Evolutionary conservation across 78 protist genomes (phyloP).

Genomic region (Polysphondylium violaceum): DNA sequence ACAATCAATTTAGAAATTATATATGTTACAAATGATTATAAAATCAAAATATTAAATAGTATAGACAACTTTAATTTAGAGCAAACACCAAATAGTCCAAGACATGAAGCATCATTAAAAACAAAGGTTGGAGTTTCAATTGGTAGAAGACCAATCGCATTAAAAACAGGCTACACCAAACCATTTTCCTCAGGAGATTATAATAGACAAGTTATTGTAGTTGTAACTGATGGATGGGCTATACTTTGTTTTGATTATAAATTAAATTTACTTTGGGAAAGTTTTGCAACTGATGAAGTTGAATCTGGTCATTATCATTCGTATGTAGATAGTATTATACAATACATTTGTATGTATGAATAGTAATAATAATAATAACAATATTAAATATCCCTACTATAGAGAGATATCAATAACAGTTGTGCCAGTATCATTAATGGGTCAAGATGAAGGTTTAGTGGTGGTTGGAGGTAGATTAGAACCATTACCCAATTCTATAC

Average conservation of each 20-base stretch:
- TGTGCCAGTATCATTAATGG: not conserved
- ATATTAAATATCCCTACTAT: not conserved
- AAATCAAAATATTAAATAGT: constrained; percentile 36
- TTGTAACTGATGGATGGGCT: constrained; percentile 59
- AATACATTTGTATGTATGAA: not conserved
- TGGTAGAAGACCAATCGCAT: constrained; percentile 69
- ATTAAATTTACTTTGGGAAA: constrained; percentile 57
- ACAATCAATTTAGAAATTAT: constrained; percentile 40
- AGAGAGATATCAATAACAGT: constrained; percentile 51
- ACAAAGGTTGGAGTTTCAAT: constrained; percentile 60
- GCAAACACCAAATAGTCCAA: not conserved
- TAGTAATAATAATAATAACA: not conserved
- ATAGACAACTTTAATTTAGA: not conserved
- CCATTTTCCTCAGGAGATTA: not conserved
- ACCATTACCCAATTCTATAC: not conserved
- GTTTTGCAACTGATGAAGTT: constrained; percentile 31
- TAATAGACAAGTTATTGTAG: constrained; percentile 25
- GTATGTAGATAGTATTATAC: not conserved
- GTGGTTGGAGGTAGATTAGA: constrained; percentile 65
- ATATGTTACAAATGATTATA: constrained; percentile 60
- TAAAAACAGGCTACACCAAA: constrained; percentile 41
- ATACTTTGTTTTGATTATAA: constrained; percentile 50
- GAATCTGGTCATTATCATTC: constrained; percentile 33
- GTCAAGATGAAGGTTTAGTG: constrained; percentile 50
- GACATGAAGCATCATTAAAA: constrained; percentile 41